phyloP scores from a whole-genome alignment of 352 stramenopile genomes.

The Aphanomyces invadans region DNA sequence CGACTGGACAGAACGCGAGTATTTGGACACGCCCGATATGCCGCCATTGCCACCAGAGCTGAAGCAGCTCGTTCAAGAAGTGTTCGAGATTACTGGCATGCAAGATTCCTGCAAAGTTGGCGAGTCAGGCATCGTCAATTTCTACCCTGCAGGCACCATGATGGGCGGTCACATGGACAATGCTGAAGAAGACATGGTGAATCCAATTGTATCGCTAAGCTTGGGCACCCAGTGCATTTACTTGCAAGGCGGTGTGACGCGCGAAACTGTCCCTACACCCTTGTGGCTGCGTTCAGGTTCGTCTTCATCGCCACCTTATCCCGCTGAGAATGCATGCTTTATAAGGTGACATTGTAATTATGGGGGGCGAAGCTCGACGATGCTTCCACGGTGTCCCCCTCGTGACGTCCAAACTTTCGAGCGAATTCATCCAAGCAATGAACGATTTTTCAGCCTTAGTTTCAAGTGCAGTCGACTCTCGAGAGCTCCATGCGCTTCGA shows the following conservation, averaged over 20 bases:
- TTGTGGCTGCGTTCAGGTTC: conserved; percentile 17
- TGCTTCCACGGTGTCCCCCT: conserved; percentile 24
- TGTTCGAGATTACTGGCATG: conserved; percentile 13
- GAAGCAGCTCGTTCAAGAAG: conserved; percentile 17
- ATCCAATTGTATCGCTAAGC: conserved; percentile 21
- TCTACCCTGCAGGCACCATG: conserved; percentile 18
- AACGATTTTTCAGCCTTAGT: not conserved
- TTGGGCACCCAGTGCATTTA: conserved; percentile 23
- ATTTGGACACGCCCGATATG: conserved; percentile 7
- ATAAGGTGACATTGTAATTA: conserved; percentile 22
- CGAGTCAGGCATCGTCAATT: conserved; percentile 22
- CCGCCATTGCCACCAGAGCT: conserved; percentile 16
- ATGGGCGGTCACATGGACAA: conserved; percentile 24
- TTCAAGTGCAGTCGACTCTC: not conserved
- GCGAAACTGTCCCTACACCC: not conserved
- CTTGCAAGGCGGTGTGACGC: conserved; percentile 18
- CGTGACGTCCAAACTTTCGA: conserved; percentile 10
- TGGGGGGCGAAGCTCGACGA: conserved; percentile 17
- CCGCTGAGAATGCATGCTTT: not conserved
- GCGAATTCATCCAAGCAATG: conserved; percentile 5
- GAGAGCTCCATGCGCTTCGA: conserved; percentile 8
- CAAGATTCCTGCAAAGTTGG: not conserved
- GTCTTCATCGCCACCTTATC: not conserved
- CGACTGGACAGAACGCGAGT: conserved; percentile 20
- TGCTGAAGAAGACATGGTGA: conserved; percentile 23